A percentile compares a stretch with the other conserved stretches of the same genome.
These are phyloP conservation scores for Alnus rubra DNA, from an alignment of 306 rosid genomes.

Conservation along the genomic window DNA sequence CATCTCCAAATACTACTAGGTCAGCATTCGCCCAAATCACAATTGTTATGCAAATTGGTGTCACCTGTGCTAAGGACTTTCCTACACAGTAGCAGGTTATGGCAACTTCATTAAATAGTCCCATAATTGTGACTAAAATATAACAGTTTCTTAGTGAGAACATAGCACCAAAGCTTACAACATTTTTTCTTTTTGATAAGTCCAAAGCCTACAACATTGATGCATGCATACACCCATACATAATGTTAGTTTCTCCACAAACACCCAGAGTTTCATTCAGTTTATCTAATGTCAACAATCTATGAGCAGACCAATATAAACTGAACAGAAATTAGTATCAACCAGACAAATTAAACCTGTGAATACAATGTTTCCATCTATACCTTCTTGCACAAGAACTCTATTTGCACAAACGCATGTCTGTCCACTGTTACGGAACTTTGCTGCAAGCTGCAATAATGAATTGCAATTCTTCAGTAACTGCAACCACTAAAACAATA, in stretches of 20 bases:
- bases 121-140: background rate
- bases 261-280: background rate
- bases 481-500: conserved; percentile 8
- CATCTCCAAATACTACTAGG: background rate
- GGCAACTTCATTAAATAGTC: conserved; percentile 13
- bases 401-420: conserved; percentile 98
- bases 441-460: conserved; percentile 76
- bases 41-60: background rate
- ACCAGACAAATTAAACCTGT: conserved; percentile 31
- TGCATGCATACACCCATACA: background rate
- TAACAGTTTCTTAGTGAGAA: background rate
- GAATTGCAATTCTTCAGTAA: conserved; percentile 24
- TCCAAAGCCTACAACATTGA: background rate
- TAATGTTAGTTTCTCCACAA: background rate
- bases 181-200: background rate
- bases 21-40: background rate
- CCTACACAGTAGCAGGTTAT: background rate
- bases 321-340: conserved; percentile 17
- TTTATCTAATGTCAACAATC: background rate
- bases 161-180: background rate
- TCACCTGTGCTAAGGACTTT: background rate
- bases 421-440: conserved; percentile 95
- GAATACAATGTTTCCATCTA: conserved; percentile 24
- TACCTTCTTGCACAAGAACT: conserved; percentile 95
- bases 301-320: conserved; percentile 13